phyloP scores from a whole-genome alignment of 495 filamentous ascomycete species.

The Thozetella sp. region DNA sequence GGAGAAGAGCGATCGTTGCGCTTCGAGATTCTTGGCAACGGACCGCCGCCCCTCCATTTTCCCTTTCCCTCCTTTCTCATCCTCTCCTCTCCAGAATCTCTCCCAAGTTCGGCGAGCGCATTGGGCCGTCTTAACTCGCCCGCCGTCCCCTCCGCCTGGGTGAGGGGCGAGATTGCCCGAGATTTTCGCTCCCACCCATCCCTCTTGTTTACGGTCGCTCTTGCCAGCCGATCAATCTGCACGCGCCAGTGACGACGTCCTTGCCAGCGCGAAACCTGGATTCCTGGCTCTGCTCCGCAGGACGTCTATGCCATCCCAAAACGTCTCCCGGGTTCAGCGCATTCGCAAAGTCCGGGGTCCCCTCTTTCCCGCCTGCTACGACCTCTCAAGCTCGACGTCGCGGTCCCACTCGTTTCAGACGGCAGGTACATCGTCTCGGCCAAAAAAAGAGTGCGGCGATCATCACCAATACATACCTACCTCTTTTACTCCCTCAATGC shows the following conservation, averaged over 20 bases:
- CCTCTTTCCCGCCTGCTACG: not conserved
- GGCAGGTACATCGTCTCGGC: not conserved
- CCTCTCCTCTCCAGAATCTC: too few relatives aligned
- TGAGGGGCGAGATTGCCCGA: too few relatives aligned
- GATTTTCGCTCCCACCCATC: too few relatives aligned
- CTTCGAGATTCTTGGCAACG: too few relatives aligned
- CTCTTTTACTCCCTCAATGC: not conserved
- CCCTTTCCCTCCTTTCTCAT: too few relatives aligned
- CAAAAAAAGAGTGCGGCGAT: not conserved
- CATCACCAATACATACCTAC: not conserved
- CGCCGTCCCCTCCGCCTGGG: too few relatives aligned
- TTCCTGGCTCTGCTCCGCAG: not conserved
- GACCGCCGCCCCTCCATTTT: too few relatives aligned
- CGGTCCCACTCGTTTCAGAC: constrained; percentile 1
- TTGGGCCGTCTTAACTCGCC: too few relatives aligned
- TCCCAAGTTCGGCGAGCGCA: too few relatives aligned
- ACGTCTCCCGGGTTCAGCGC: not conserved
- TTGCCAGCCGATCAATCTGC: not conserved
- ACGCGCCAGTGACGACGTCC: not conserved
- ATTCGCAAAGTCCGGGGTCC: not conserved
- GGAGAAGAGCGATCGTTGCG: too few relatives aligned
- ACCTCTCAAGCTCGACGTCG: not conserved
- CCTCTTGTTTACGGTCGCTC: not conserved
- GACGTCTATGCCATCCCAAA: not conserved
- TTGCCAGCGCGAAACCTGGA: not conserved